phyloP scores from a whole-genome alignment of 495 filamentous ascomycete genomes.

The Penicillium diatomitis region DNA sequence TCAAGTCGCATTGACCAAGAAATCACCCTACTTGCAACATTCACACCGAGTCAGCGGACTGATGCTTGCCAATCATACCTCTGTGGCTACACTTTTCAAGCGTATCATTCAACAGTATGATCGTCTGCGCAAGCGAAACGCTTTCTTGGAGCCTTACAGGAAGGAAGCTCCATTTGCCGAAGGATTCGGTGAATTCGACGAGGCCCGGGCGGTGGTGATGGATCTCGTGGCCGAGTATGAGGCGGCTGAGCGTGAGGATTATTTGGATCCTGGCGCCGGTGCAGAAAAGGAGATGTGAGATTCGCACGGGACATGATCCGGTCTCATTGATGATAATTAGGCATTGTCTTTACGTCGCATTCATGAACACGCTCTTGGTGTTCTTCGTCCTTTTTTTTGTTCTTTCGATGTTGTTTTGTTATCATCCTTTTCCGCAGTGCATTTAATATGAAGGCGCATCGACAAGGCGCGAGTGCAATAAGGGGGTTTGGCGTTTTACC shows the following conservation, averaged over 20 bases:
- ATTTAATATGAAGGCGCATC: too few relatives aligned
- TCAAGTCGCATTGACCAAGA: constrained; percentile 92
- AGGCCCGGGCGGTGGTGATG: constrained; percentile 78
- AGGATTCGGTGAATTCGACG: constrained; percentile 89
- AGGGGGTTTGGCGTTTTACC: too few relatives aligned
- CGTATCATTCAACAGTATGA: constrained; percentile 86
- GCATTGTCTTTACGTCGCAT: too few relatives aligned
- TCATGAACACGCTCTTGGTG: too few relatives aligned
- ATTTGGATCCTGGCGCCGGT: constrained; percentile 62
- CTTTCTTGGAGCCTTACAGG: constrained; percentile 92
- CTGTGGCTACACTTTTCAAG: constrained; percentile 93
- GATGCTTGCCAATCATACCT: constrained; percentile 97
- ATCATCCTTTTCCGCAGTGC: too few relatives aligned
- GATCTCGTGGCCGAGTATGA: constrained; percentile 92
- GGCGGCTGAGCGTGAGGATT: constrained; percentile 81
- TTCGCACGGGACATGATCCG: not conserved
- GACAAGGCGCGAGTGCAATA: too few relatives aligned
- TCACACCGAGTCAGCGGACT: constrained; percentile 90
- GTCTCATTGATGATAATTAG: too few relatives aligned
- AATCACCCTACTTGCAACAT: constrained; percentile 80
- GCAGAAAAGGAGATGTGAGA: constrained; percentile 36
- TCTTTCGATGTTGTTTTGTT: too few relatives aligned
- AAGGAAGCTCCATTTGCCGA: constrained; percentile 87
- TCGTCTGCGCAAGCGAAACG: constrained; percentile 87
- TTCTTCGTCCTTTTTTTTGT: too few relatives aligned